Conservation (phyloP, 768 basidiomycete species). For the Termitomyces sp. region DNA sequence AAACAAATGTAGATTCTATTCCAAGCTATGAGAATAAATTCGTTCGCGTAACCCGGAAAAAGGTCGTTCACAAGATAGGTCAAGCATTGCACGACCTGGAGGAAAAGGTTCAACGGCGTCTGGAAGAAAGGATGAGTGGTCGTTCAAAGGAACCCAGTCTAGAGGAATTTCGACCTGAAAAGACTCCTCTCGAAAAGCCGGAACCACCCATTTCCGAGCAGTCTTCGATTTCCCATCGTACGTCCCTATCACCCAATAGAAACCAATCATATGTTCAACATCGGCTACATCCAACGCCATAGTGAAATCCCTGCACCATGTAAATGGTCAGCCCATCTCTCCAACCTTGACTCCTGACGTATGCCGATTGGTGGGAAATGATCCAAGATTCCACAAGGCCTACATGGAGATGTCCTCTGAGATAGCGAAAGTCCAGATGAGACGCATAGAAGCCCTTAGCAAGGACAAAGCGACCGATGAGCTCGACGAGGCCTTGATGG, state of each 20-base stretch:
- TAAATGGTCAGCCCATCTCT: background rate
- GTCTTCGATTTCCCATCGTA: background rate
- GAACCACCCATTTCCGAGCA: background rate
- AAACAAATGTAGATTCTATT: slow-evolving; percentile 1
- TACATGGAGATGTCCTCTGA: background rate
- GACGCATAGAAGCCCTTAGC: slow-evolving; percentile 1
- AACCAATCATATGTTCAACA: background rate
- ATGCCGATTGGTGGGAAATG: slow-evolving; percentile 1
- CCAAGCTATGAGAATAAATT: background rate
- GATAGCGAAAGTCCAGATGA: background rate
- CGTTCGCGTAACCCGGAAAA: background rate
- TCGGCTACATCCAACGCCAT: background rate
- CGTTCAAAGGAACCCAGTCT: background rate
- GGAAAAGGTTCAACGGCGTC: background rate
- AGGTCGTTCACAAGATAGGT: slow-evolving; percentile 1
- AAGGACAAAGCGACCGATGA: background rate
- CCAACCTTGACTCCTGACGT: background rate
- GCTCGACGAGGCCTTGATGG: background rate
- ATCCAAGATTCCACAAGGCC: background rate
- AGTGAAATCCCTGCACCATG: background rate
- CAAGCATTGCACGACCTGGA: slow-evolving; percentile 2
- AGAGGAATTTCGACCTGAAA: background rate
- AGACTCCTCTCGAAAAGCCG: background rate
- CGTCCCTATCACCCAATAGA: background rate
- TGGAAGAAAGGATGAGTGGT: background rate